These are phyloP conservation scores for Pezicula neosporulosa DNA, from an alignment of 2,329 filamentous ascomycete genomes.

Conservation along the genomic window DNA sequence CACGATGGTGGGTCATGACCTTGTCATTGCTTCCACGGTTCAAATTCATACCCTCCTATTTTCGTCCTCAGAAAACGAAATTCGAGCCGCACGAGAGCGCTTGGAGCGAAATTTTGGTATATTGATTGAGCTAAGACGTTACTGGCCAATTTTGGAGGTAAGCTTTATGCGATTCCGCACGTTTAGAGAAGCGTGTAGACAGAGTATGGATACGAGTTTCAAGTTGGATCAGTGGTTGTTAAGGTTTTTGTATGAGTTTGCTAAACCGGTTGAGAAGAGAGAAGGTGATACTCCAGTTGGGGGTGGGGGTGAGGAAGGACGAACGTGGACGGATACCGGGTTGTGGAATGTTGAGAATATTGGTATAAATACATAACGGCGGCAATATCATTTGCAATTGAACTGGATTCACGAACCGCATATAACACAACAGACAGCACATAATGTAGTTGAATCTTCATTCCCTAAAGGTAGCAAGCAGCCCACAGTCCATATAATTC, in stretches of 20 bases:
- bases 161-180: slow-evolving; percentile 34
- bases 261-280: slow-evolving; percentile 26
- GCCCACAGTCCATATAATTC: too few species aligned
- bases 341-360: neutral
- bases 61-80: slow-evolving; percentile 31
- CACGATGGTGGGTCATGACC: slow-evolving; percentile 40
- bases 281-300: neutral
- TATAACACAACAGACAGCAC: too few species aligned
- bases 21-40: slow-evolving; percentile 43
- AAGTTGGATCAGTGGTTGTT: slow-evolving; percentile 40
- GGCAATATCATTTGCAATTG: too few species aligned
- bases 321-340: neutral
- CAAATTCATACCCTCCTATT: slow-evolving; percentile 44
- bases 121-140: slow-evolving; percentile 34
- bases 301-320: neutral
- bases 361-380: neutral
- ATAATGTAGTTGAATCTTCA: too few species aligned
- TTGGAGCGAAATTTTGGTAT: slow-evolving; percentile 43
- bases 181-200: slow-evolving; percentile 39
- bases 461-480: too few species aligned
- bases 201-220: slow-evolving; percentile 33
- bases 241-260: slow-evolving; percentile 32
- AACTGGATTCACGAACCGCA: too few species aligned
- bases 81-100: slow-evolving; percentile 29
- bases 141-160: slow-evolving; percentile 38